Percentiles rank a stretch among this genome's conserved stretches.
Conservation (phyloP, 257 asterid genomes). For the Cruciata laevipes region DNA sequence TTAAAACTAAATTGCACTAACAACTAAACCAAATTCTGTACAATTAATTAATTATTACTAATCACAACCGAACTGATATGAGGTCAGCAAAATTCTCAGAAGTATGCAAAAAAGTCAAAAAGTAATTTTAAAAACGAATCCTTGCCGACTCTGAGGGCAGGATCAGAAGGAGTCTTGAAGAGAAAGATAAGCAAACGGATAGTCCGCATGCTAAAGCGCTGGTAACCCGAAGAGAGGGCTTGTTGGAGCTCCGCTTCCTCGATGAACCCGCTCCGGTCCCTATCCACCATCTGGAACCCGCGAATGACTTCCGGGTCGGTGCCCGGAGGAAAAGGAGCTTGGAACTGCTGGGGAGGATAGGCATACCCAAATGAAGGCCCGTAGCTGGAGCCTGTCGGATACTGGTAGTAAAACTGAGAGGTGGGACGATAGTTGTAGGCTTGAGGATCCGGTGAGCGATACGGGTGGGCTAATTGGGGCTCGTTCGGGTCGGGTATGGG, state of each 20-base stretch:
- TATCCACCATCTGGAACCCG: conserved; percentile 79
- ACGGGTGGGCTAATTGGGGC: conserved; percentile 40
- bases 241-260: conserved; percentile 69
- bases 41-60: no score
- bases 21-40: no score
- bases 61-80: no score
- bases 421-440: conserved; percentile 12
- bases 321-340: conserved; percentile 54
- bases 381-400: conserved; percentile 2
- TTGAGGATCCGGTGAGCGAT: conserved; percentile 24
- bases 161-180: conserved; percentile 43
- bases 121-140: neutral
- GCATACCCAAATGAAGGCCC: conserved; percentile 16
- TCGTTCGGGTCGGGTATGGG: conserved; percentile 43
- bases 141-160: conserved; percentile 51
- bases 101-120: no score
- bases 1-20: no score
- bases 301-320: conserved; percentile 71
- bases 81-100: no score
- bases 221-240: conserved; percentile 58
- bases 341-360: conserved; percentile 23
- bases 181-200: conserved; percentile 70
- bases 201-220: conserved; percentile 49
- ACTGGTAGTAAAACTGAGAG: conserved; percentile 20
- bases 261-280: conserved; percentile 62